Evolutionary conservation across 2,329 filamentous ascomycete genomes (phyloP).

Genomic region (Ophiobolus disseminans): DNA sequence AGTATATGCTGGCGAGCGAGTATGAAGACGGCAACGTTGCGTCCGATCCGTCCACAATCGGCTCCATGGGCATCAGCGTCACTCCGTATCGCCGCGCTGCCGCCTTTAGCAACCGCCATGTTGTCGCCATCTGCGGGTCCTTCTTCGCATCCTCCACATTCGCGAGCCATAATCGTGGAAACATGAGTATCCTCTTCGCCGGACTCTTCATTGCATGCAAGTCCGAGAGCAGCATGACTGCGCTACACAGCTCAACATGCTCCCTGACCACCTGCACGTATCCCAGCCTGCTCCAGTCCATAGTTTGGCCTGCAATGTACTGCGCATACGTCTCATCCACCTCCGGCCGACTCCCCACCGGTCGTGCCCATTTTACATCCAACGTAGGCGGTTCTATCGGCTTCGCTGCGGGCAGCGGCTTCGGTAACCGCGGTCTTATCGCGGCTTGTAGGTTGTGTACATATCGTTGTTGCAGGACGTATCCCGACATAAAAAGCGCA

Average conservation of each 20-base stretch:
- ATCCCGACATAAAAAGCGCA: slow-evolving; percentile 86
- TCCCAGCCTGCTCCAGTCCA: slow-evolving; percentile 56
- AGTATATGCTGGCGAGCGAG: slow-evolving; percentile 55
- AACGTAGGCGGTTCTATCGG: slow-evolving; percentile 45
- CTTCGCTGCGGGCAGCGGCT: slow-evolving; percentile 44
- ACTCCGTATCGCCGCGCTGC: slow-evolving; percentile 56
- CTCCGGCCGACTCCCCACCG: slow-evolving; percentile 34
- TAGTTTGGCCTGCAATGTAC: slow-evolving; percentile 40
- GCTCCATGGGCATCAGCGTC: slow-evolving; percentile 53
- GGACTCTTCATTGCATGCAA: slow-evolving; percentile 55
- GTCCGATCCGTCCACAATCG: slow-evolving; percentile 46
- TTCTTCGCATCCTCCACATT: slow-evolving; percentile 45
- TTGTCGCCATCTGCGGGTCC: slow-evolving; percentile 54
- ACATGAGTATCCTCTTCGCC: slow-evolving; percentile 54
- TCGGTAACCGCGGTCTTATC: slow-evolving; percentile 64
- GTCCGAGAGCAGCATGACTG: slow-evolving; percentile 58
- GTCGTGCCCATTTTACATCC: slow-evolving; percentile 47
- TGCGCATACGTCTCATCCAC: slow-evolving; percentile 42
- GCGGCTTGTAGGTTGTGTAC: slow-evolving; percentile 77
- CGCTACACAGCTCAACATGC: slow-evolving; percentile 57
- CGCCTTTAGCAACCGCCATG: slow-evolving; percentile 52
- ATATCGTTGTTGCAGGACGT: slow-evolving; percentile 85
- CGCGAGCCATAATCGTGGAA: slow-evolving; percentile 50
- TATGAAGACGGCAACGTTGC: slow-evolving; percentile 47
- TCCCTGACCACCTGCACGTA: slow-evolving; percentile 57